Evolutionary conservation across 768 basidiomycete genomes (phyloP).

Genomic region (Coprinopsis sp.): DNA sequence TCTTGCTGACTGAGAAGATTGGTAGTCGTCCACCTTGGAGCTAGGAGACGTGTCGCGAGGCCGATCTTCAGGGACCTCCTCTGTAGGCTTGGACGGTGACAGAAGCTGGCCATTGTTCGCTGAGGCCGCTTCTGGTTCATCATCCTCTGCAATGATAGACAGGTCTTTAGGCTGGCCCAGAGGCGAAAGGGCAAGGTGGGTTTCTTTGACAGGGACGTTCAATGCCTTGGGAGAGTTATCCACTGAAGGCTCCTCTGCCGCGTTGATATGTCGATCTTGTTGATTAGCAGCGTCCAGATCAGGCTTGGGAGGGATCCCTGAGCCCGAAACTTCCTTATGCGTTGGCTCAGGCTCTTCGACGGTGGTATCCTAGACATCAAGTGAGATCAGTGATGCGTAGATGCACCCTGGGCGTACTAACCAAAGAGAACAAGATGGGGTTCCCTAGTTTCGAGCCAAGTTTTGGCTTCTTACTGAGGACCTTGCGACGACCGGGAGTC

Average conservation of each 20-base stretch:
- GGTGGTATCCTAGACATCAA: too few species aligned
- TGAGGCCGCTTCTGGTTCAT: slow-evolving; percentile 18
- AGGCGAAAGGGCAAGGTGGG: slow-evolving; percentile 11
- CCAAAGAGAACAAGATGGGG: slow-evolving; percentile 38
- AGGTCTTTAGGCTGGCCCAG: slow-evolving; percentile 39
- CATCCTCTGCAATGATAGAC: slow-evolving; percentile 70
- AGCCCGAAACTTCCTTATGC: too few species aligned
- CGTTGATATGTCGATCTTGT: too few species aligned
- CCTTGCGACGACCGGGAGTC: slow-evolving; percentile 74
- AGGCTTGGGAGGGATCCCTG: too few species aligned
- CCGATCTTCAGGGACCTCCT: not conserved
- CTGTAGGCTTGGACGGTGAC: not conserved
- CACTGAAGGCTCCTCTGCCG: too few species aligned
- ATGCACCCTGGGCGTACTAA: slow-evolving; percentile 20
- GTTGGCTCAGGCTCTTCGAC: too few species aligned
- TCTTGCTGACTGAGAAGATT: too few species aligned
- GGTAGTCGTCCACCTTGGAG: not conserved
- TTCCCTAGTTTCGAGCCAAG: slow-evolving; percentile 43
- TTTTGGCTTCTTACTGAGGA: slow-evolving; percentile 46
- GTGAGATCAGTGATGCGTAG: not conserved
- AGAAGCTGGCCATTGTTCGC: not conserved
- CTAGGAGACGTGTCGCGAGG: not conserved
- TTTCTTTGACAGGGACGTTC: too few species aligned
- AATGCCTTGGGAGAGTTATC: too few species aligned
- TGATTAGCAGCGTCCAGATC: too few species aligned